Base-by-base conservation (phyloP, 2,329 filamentous ascomycete genomes). In the Chaetomiaceae sp. region DNA sequence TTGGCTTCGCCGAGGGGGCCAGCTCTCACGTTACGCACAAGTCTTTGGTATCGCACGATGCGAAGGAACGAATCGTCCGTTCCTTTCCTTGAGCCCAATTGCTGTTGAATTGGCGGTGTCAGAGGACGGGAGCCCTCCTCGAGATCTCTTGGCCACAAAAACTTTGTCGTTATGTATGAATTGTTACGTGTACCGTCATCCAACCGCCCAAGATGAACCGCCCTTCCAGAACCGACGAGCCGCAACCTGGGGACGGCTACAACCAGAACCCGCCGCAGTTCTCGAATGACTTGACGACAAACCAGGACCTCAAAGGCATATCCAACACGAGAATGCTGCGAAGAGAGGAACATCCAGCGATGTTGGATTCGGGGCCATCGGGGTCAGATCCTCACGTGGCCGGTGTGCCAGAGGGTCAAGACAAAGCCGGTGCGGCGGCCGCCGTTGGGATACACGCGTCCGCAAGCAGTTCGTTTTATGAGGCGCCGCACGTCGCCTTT, bases 191-290 rank as follows among this genome's bases (percentile, higher is more conserved):
- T n/a, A n/a, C n/a, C n/a, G n/a, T 29, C 4, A 29, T 14, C 17
- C 58, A 84, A 85, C 10, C 15, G 4, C 12, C 32, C 38, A 39
- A n/a, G 4, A 44, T 48, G 45, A 48, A 44, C 30, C 35, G 53
- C 11, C 50, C 50, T 2, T 53, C 48, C 11, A 36, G 49, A 36
- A 68, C 67, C 4, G 65, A 69, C 49, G 67, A 69, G 53, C 66
- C 62, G 22, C 55, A 58, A 34, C 57, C 60, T 42, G 61, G 63
- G 51, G 67, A 67, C 47, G 69, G 67, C 45, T 71, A 69, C 57
- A 80, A 80, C 59, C 77, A 81, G 61, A 78, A 65, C 53, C 78
- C 77, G 10, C 68, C 71, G 53, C 63, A 64, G 7, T 63, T 80
- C 38, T 72, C 74, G 26, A 70, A 71, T 52, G 76, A 80, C 56